These are phyloP conservation scores for Ceriops zippeliana DNA, from an alignment of 345 rosid species.

Conservation along the genomic window DNA sequence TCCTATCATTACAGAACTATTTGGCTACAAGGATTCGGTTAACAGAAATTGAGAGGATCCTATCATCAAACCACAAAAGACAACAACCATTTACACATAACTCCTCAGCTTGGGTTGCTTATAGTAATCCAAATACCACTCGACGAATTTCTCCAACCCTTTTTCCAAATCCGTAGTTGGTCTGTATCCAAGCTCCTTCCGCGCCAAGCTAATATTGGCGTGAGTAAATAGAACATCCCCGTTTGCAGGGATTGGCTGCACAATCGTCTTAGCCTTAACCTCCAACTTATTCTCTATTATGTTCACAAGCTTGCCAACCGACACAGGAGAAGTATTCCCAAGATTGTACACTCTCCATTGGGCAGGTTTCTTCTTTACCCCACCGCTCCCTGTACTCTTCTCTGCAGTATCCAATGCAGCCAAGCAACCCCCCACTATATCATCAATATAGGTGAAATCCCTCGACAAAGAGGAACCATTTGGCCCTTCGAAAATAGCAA, in stretches of 20 bases:
- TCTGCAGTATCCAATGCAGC: slow-evolving; percentile 80
- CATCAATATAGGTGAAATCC: slow-evolving; percentile 92
- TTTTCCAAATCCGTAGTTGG: slow-evolving; percentile 81
- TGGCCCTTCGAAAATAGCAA: slow-evolving; percentile 62
- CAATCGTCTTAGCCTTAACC: slow-evolving; percentile 69
- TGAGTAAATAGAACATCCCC: slow-evolving; percentile 95
- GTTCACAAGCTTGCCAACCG: slow-evolving; percentile 68
- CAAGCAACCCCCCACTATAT: slow-evolving; percentile 83
- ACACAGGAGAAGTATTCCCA: slow-evolving; percentile 92
- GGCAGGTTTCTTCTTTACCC: slow-evolving; percentile 81
- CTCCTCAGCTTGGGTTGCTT: too few relatives aligned
- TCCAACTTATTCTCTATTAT: slow-evolving; percentile 79
- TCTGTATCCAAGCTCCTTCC: slow-evolving; percentile 72
- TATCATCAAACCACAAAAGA: too few relatives aligned
- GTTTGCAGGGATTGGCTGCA: slow-evolving; percentile 76
- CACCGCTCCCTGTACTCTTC: slow-evolving; percentile 91
- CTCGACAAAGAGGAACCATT: slow-evolving; percentile 72
- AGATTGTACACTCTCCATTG: slow-evolving; percentile 80
- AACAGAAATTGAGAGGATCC: too few relatives aligned
- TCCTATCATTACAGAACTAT: too few relatives aligned
- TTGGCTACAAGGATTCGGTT: too few relatives aligned
- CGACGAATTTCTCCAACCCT: slow-evolving; percentile 80
- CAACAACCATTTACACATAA: too few relatives aligned
- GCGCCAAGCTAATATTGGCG: slow-evolving; percentile 80
- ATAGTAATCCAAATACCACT: slow-evolving; percentile 79